Evolutionary conservation across 352 stramenopile species (phyloP).

Genomic region (Aphanomyces cochlioides): DNA sequence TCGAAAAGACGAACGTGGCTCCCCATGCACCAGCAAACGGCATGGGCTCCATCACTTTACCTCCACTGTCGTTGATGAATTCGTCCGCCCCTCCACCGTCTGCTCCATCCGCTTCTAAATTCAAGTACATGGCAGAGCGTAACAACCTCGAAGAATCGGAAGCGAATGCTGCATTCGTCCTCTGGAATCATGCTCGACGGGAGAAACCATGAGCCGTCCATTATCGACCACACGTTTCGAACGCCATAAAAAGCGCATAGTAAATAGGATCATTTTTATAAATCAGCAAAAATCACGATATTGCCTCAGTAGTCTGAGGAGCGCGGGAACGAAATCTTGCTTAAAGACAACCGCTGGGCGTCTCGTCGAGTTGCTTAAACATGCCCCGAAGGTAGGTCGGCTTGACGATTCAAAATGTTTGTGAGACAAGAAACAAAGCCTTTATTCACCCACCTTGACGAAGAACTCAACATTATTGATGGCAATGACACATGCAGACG

Average conservation of each 20-base stretch:
- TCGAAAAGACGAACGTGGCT: not conserved
- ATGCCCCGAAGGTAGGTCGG: too few species aligned
- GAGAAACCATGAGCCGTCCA: not conserved
- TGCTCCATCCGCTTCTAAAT: not conserved
- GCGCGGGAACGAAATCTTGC: too few species aligned
- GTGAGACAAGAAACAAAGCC: too few species aligned
- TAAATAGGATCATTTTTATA: not conserved
- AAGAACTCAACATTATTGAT: too few species aligned
- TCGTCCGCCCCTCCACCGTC: not conserved
- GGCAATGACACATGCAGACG: too few species aligned
- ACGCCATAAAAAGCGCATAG: not conserved
- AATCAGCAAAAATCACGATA: too few species aligned
- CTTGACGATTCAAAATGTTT: too few species aligned
- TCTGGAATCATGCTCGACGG: slow-evolving; percentile 4
- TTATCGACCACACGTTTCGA: not conserved
- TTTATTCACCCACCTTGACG: too few species aligned
- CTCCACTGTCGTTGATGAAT: not conserved
- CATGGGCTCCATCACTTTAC: not conserved
- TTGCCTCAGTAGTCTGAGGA: too few species aligned
- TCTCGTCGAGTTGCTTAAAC: too few species aligned
- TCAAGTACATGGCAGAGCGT: slow-evolving; percentile 1
- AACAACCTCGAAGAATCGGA: slow-evolving; percentile 9
- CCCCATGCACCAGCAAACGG: not conserved
- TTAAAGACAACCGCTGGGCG: too few species aligned
- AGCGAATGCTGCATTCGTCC: slow-evolving; percentile 6